Evolutionary conservation across 176 grass and related monocot genomes (phyloP).

Genomic region (Otatea glauca): DNA sequence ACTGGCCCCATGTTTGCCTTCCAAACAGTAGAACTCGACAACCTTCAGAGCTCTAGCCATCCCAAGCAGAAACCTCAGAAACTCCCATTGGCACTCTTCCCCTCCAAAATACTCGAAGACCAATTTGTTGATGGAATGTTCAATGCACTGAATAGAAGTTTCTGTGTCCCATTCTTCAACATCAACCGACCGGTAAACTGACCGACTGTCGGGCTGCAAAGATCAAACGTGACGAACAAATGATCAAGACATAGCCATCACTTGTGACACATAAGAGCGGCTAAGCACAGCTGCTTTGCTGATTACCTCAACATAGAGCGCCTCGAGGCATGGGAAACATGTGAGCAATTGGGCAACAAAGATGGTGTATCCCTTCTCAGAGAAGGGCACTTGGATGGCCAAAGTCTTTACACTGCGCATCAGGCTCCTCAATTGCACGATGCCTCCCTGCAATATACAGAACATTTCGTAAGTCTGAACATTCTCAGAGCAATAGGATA

Average conservation of each 20-base stretch:
- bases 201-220: constrained; percentile 44
- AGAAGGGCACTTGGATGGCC: constrained; percentile 50
- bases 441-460: constrained; percentile 44
- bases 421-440: constrained; percentile 27
- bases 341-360: constrained; percentile 48
- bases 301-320: constrained; percentile 45
- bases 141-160: constrained; percentile 45
- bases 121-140: constrained; percentile 45
- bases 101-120: constrained; percentile 45
- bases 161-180: constrained; percentile 36
- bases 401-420: constrained; percentile 53
- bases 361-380: constrained; percentile 27
- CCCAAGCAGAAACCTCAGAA: constrained; percentile 45
- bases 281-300: neutral
- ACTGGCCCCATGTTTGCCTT: constrained; percentile 12
- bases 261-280: neutral
- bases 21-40: constrained; percentile 38
- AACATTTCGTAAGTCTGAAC: neutral
- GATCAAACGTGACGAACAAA: neutral
- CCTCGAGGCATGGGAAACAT: constrained; percentile 56
- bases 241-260: neutral
- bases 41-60: constrained; percentile 39
- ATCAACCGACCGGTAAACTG: neutral
- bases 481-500: constrained; percentile 1
- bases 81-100: constrained; percentile 30